A percentile compares a stretch with the other conserved stretches of the same genome.
Evolutionary conservation across 768 basidiomycete genomes (phyloP).

Genomic region (Hygrocybe punicea): DNA sequence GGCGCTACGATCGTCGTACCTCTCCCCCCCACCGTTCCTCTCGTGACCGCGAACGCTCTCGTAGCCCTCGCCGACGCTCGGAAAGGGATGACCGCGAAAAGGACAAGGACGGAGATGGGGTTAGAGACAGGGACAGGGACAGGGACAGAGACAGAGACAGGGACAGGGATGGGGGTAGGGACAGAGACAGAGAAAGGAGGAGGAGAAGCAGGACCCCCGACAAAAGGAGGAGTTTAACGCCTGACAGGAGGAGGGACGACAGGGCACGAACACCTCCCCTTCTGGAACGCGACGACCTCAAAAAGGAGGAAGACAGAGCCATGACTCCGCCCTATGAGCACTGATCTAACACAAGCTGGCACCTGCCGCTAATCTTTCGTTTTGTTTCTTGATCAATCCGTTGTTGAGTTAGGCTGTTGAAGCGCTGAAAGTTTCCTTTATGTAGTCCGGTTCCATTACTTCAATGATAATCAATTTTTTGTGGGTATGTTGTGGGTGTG

Average conservation of each 20-base stretch:
- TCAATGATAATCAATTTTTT: neutral
- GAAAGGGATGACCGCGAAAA: constrained; percentile 35
- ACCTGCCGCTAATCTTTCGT: neutral
- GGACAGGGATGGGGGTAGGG: constrained; percentile 35
- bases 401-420: neutral
- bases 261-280: constrained; percentile 56
- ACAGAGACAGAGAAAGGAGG: constrained; percentile 42
- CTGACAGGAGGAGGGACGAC: constrained; percentile 44
- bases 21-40: constrained; percentile 39
- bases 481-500: neutral
- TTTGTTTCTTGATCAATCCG: neutral
- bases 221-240: constrained; percentile 40
- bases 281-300: constrained; percentile 38
- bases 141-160: constrained; percentile 39
- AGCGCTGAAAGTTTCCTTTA: neutral
- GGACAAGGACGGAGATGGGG: constrained; percentile 29
- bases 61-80: constrained; percentile 45
- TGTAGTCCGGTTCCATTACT: neutral
- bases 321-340: constrained; percentile 61
- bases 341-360: constrained; percentile 23
- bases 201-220: constrained; percentile 51
- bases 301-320: constrained; percentile 51
- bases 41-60: constrained; percentile 44
- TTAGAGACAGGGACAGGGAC: constrained; percentile 36
- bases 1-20: constrained; percentile 67